phyloP scores from a whole-genome alignment of 345 rosid genomes.

The Erucastrum elatum region DNA sequence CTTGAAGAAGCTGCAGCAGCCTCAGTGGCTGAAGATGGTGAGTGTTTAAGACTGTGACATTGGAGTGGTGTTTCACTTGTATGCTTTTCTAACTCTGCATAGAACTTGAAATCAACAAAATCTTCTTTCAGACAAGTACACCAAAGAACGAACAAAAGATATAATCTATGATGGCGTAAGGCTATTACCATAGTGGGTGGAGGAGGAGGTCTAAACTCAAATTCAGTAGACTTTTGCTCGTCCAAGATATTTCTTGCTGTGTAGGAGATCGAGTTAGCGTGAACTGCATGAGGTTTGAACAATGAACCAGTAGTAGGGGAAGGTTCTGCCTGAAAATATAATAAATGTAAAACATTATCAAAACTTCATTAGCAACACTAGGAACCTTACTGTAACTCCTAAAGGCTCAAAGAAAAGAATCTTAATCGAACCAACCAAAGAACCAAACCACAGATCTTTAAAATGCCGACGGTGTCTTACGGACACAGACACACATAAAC shows the following conservation, averaged over 20 bases:
- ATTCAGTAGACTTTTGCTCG: slow-evolving; percentile 53
- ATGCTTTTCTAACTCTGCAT: slow-evolving; percentile 54
- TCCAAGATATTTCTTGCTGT: slow-evolving; percentile 41
- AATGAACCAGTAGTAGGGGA: slow-evolving; percentile 95
- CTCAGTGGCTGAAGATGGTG: slow-evolving; percentile 53
- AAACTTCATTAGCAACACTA: not conserved
- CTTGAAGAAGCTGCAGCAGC: slow-evolving; percentile 62
- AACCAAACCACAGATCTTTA: not conserved
- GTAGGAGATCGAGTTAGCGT: slow-evolving; percentile 44
- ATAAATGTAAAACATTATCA: not conserved
- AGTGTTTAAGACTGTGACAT: slow-evolving; percentile 46
- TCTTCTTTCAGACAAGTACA: slow-evolving; percentile 40
- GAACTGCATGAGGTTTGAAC: slow-evolving; percentile 57
- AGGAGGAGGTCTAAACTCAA: slow-evolving; percentile 78
- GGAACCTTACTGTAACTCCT: not conserved
- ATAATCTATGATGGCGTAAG: not conserved
- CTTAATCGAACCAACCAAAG: slow-evolving; percentile 5
- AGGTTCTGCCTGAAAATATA: slow-evolving; percentile 68
- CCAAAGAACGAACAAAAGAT: not conserved
- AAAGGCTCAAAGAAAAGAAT: not conserved
- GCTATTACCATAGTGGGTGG: slow-evolving; percentile 59
- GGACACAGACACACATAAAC: not conserved
- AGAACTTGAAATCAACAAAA: slow-evolving; percentile 65
- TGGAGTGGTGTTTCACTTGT: slow-evolving; percentile 18
- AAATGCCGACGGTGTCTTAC: not conserved